phyloP scores from a whole-genome alignment of 2,329 filamentous ascomycete species.

The Onygenales sp. region DNA sequence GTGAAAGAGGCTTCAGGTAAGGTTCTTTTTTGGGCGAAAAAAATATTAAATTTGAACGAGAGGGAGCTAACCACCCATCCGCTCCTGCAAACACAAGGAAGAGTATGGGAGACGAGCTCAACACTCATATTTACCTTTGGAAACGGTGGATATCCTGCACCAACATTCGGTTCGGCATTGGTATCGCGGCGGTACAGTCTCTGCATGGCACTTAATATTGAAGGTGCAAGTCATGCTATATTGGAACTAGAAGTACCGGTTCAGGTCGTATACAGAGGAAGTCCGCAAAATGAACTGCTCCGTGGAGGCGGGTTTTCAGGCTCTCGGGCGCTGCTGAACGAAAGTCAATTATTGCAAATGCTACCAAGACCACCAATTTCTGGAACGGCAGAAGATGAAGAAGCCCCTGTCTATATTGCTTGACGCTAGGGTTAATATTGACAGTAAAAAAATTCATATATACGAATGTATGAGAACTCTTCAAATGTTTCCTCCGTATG shows the following conservation, averaged over 20 bases:
- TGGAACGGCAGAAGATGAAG: not conserved
- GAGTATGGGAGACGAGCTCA: slow-evolving; percentile 1
- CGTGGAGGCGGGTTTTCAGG: not conserved
- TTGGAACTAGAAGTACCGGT: slow-evolving; percentile 5
- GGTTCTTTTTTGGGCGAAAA: not conserved
- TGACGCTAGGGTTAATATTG: not conserved
- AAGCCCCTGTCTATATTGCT: not conserved
- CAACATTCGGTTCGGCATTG: slow-evolving; percentile 5
- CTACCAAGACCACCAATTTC: not conserved
- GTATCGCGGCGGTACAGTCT: slow-evolving; percentile 7
- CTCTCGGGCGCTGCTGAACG: not conserved
- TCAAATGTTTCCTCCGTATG: too few species aligned
- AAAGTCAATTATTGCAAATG: not conserved
- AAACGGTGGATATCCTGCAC: not conserved
- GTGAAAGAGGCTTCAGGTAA: not conserved
- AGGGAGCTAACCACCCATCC: not conserved
- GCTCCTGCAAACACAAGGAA: not conserved
- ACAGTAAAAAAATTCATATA: too few species aligned
- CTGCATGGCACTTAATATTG: slow-evolving; percentile 2
- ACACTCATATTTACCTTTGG: slow-evolving; percentile 1
- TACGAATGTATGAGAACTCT: too few species aligned
- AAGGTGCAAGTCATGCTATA: not conserved
- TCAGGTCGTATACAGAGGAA: slow-evolving; percentile 3
- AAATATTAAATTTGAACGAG: not conserved
- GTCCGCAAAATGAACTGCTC: not conserved